phyloP scores from a whole-genome alignment of 169 alveolate species.

The Cryptosporidium sp. region DNA sequence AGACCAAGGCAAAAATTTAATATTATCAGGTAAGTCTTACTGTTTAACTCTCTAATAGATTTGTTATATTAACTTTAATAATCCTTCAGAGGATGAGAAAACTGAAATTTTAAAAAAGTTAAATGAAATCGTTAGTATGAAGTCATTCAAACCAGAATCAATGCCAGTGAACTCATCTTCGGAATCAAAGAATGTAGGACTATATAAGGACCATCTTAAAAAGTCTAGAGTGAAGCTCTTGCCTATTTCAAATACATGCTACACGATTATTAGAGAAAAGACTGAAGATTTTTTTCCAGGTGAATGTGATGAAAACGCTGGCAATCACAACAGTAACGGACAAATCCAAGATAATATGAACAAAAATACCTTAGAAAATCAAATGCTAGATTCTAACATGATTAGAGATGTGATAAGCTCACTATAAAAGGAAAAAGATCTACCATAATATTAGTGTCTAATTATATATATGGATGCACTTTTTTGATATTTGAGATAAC shows the following conservation, averaged over 20 bases:
- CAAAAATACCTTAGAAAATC: not conserved
- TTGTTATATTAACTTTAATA: not conserved
- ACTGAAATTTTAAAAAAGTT: slow-evolving; percentile 23
- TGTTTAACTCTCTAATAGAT: not conserved
- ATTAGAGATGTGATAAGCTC: slow-evolving; percentile 18
- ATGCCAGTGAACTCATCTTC: not conserved
- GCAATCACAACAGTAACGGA: not conserved
- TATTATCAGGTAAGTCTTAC: slow-evolving; percentile 43
- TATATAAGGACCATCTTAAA: not conserved
- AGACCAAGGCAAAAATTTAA: slow-evolving; percentile 37
- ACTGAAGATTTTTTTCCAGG: not conserved
- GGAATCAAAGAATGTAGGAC: slow-evolving; percentile 18
- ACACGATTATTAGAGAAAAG: slow-evolving; percentile 33
- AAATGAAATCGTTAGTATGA: slow-evolving; percentile 13
- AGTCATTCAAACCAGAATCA: not conserved
- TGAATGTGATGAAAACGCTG: not conserved
- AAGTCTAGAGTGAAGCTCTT: slow-evolving; percentile 48
- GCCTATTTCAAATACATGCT: slow-evolving; percentile 44
- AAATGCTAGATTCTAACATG: not conserved
- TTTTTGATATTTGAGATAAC: slow-evolving; percentile 55
- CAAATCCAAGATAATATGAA: not conserved
- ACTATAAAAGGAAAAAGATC: slow-evolving; percentile 12
- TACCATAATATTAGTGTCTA: slow-evolving; percentile 1
- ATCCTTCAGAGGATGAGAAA: slow-evolving; percentile 32
- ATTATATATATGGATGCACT: slow-evolving; percentile 67